Evolutionary conservation across 164 flowering plant species (phyloP), one percentile per base, ranked within the genome.

Genomic region (Warburgia ugandensis): DNA sequence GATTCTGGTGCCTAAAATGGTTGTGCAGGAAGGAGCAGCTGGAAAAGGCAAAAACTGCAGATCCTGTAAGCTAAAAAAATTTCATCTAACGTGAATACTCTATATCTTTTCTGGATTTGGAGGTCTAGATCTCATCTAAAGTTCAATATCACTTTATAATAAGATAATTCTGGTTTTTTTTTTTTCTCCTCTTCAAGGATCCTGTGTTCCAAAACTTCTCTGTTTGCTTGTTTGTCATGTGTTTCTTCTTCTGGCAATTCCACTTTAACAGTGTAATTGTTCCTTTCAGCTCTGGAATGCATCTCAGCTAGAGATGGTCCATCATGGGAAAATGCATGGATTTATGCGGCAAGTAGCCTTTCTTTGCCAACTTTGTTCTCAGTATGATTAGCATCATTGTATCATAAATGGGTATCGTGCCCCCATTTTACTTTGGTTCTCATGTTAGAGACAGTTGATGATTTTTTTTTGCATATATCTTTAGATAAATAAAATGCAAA

Each of bases 271-370:
- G n/a, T n/a, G n/a, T n/a, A 33, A 4, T 6, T 41, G 36, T 47
- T 25, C 45, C 50, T 63, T 68, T 62, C 89, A 92, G 99, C 86
- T 92, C 11, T 92, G 99, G 99, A 92, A 92, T 73, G 96, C 99
- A 38, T 78, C 95, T 47, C 99, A 92, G 56, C 37, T 88, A 59
- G 99, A 92, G 70, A 81, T 88, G 96, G 95, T 86, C 65, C 70
- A 82, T 56, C 48, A 70, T 63, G 96, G 99, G 61, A 92, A 92
- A 71, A 84, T 92, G 96, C 99, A 92, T 68, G 96, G 99, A 43
- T 88, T 83, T 53, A 85, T 92, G 95, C 63, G 96, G 98, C 68
- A 75, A 76, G 83, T 68, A 50, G 36, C 59, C 39, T 64, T 45
- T 5, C 3, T 7, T 35, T 13, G 17, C 3, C 2, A 5, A 20